phyloP scores from a whole-genome alignment of 805 yeast species.

The Wickerhamiella sergipiensis region DNA sequence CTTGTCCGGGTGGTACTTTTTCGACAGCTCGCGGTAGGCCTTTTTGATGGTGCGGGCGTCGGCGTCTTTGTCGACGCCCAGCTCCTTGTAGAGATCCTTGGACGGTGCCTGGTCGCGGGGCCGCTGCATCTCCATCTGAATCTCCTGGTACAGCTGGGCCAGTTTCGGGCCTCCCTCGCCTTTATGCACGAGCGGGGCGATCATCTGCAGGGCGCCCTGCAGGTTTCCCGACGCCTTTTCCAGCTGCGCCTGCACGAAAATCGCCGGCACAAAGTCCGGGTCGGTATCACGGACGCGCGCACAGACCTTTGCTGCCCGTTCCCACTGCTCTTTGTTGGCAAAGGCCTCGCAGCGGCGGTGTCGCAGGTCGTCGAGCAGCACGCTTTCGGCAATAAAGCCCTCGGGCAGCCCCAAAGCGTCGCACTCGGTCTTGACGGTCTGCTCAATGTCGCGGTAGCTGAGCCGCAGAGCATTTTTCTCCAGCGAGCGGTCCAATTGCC shows the following conservation, averaged over 20 bases:
- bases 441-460: constrained; percentile 6
- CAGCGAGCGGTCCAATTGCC: constrained; percentile 18
- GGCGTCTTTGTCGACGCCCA: constrained; percentile 57
- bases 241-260: constrained; percentile 20
- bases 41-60: constrained; percentile 58
- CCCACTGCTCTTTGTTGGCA: constrained; percentile 16
- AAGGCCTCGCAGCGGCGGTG: constrained; percentile 17
- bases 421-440: constrained; percentile 6
- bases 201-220: constrained; percentile 19
- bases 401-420: constrained; percentile 7
- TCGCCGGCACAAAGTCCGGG: constrained; percentile 19
- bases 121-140: constrained; percentile 20
- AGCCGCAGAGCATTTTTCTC: constrained; percentile 11
- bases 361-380: constrained; percentile 13
- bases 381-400: constrained; percentile 10
- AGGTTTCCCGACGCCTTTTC: constrained; percentile 15
- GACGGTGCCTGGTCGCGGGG: constrained; percentile 24
- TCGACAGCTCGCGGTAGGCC: constrained; percentile 67
- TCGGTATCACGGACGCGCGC: constrained; percentile 18
- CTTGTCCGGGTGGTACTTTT: constrained; percentile 86
- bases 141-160: constrained; percentile 17
- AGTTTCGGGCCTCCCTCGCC: constrained; percentile 14
- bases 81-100: constrained; percentile 67
- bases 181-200: constrained; percentile 5
- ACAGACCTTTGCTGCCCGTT: constrained; percentile 19